A percentile compares a stretch with the other conserved stretches of the same genome.
phyloP scores from a whole-genome alignment of 2,329 filamentous ascomycete genomes.

The Exophiala xenobiotica region DNA sequence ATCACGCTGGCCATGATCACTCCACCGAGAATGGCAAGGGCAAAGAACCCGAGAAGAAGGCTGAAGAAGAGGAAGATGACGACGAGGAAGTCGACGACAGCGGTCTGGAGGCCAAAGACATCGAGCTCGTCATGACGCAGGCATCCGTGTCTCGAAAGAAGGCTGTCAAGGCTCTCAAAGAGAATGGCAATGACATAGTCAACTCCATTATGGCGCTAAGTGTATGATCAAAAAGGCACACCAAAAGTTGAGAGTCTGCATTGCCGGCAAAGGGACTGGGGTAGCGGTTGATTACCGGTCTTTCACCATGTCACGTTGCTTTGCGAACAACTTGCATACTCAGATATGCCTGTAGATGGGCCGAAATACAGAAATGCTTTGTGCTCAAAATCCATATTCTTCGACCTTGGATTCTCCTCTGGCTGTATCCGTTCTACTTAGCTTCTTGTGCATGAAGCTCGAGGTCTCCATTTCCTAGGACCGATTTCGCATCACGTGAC shows the following conservation, averaged over 20 bases:
- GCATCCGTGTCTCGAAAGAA: constrained; percentile 96
- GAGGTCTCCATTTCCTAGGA: not conserved
- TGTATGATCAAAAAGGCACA: constrained; percentile 52
- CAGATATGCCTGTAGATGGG: constrained; percentile 12
- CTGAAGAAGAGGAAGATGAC: constrained; percentile 82
- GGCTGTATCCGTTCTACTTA: not conserved
- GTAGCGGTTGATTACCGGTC: not conserved
- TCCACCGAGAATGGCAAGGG: constrained; percentile 65
- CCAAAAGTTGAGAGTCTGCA: constrained; percentile 20
- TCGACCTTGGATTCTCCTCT: too few species aligned
- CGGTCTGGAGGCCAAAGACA: constrained; percentile 97
- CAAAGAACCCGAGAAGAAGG: constrained; percentile 61
- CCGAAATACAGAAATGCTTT: constrained; percentile 9
- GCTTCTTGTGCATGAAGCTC: not conserved
- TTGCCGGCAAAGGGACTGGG: not conserved
- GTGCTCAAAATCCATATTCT: too few species aligned
- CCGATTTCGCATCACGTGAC: constrained; percentile 20
- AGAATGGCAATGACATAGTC: constrained; percentile 99
- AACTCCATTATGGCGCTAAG: constrained; percentile 99
- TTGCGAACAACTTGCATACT: constrained; percentile 8
- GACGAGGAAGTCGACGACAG: constrained; percentile 93
- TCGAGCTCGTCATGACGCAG: constrained; percentile 98
- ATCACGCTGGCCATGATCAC: constrained; percentile 60
- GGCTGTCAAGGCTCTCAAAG: constrained; percentile 91
- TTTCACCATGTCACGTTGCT: not conserved